Percentiles rank a stretch among this genome's conserved stretches.
phyloP scores from a whole-genome alignment of 2,329 filamentous ascomycete genomes.

The Fusarium pseudograminearum region DNA sequence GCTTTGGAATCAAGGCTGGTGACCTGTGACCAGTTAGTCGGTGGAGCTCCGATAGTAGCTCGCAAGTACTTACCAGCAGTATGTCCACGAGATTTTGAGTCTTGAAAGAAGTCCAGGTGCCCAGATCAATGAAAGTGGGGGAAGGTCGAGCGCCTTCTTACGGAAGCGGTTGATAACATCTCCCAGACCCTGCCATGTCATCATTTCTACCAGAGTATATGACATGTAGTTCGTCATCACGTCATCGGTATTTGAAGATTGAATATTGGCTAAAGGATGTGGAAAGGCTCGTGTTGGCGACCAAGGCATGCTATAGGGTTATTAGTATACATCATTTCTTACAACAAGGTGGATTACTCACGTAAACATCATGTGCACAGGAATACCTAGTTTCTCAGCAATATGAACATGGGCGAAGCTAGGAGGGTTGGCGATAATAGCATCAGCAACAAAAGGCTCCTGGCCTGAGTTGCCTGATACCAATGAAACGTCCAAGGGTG shows the following conservation, averaged over 20 bases:
- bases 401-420: slow-evolving; percentile 82
- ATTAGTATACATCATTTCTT: slow-evolving; percentile 55
- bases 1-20: slow-evolving; percentile 81
- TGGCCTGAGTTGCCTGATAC: slow-evolving; percentile 55
- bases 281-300: slow-evolving; percentile 87
- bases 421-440: slow-evolving; percentile 82
- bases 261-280: slow-evolving; percentile 86
- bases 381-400: slow-evolving; percentile 80
- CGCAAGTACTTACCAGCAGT: slow-evolving; percentile 74
- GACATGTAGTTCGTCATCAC: slow-evolving; percentile 85
- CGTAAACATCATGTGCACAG: slow-evolving; percentile 91
- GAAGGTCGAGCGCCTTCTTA: slow-evolving; percentile 77
- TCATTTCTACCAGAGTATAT: slow-evolving; percentile 87
- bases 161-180: slow-evolving; percentile 92
- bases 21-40: slow-evolving; percentile 59
- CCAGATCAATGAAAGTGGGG: slow-evolving; percentile 83
- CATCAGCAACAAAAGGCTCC: slow-evolving; percentile 83
- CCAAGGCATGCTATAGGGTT: slow-evolving; percentile 82
- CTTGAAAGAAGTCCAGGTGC: slow-evolving; percentile 83
- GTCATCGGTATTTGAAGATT: slow-evolving; percentile 79
- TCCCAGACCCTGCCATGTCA: slow-evolving; percentile 92
- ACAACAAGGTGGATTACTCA: slow-evolving; percentile 57
- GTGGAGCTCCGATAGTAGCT: not conserved
- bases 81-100: slow-evolving; percentile 85
- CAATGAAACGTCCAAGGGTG: slow-evolving; percentile 57